A percentile compares a stretch with the other conserved stretches of the same genome.
These are phyloP conservation scores for Elsinoe fawcettii DNA, from an alignment of 2,329 filamentous ascomycete genomes.

Conservation along the genomic window DNA sequence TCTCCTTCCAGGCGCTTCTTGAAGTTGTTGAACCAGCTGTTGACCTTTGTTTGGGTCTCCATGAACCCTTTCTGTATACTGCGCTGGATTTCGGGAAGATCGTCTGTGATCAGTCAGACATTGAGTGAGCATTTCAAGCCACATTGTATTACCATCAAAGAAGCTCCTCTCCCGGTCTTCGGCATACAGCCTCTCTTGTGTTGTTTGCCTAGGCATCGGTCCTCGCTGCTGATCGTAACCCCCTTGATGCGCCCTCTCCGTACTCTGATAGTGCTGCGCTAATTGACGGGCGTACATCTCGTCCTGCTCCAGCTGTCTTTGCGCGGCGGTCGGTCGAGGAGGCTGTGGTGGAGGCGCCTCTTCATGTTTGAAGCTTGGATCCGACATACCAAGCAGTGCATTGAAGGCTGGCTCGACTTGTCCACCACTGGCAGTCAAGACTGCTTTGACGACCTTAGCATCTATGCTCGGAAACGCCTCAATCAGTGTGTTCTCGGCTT, in stretches of 20 bases:
- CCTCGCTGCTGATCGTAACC: slow-evolving; percentile 26
- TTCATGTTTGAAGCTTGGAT: slow-evolving; percentile 44
- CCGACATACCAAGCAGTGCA: slow-evolving; percentile 66
- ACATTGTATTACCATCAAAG: slow-evolving; percentile 56
- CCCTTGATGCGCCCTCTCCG: slow-evolving; percentile 32
- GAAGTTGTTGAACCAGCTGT: slow-evolving; percentile 81
- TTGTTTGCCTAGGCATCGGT: slow-evolving; percentile 27
- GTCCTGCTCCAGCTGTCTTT: slow-evolving; percentile 75
- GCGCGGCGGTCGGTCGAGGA: slow-evolving; percentile 60
- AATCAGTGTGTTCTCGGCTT: slow-evolving; percentile 79
- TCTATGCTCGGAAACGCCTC: slow-evolving; percentile 92
- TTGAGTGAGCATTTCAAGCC: slow-evolving; percentile 16
- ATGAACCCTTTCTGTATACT: slow-evolving; percentile 91
- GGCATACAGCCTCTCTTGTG: slow-evolving; percentile 32
- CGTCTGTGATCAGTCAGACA: slow-evolving; percentile 50
- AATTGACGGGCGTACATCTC: slow-evolving; percentile 88
- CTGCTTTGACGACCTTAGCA: slow-evolving; percentile 70
- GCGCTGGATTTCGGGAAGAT: slow-evolving; percentile 84
- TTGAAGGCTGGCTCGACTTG: slow-evolving; percentile 92
- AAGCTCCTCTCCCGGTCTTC: slow-evolving; percentile 79
- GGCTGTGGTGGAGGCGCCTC: slow-evolving; percentile 59
- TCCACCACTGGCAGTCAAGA: slow-evolving; percentile 77
- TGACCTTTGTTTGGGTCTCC: slow-evolving; percentile 89
- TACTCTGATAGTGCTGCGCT: slow-evolving; percentile 69
- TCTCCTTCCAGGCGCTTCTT: slow-evolving; percentile 93